Conservation (phyloP, 352 stramenopile species). For the Globisporangium cylindrosporum region DNA sequence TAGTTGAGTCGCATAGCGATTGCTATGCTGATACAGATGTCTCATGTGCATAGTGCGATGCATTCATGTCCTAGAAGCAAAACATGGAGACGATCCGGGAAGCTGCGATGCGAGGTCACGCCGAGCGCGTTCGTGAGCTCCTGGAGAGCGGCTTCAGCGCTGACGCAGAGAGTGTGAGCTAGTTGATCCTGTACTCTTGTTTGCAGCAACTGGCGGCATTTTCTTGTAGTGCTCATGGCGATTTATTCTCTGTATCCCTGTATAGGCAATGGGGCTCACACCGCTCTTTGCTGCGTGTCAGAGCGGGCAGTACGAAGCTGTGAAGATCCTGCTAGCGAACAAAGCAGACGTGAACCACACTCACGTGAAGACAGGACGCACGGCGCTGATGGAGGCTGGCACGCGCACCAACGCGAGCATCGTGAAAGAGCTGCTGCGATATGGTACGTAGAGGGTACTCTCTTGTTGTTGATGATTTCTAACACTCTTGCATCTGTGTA, state of each 20-base stretch:
- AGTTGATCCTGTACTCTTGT: background rate
- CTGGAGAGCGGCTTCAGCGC: constrained; percentile 49
- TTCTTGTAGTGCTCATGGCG: background rate
- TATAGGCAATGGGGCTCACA: constrained; percentile 66
- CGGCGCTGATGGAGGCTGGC: constrained; percentile 62
- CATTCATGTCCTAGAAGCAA: constrained; percentile 35
- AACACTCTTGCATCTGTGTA: background rate
- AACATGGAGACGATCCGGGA: constrained; percentile 69
- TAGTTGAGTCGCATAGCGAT: background rate
- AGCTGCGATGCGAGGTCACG: constrained; percentile 55
- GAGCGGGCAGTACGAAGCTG: constrained; percentile 41
- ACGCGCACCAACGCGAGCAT: constrained; percentile 32
- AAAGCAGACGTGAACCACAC: constrained; percentile 49
- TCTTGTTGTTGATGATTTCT: background rate
- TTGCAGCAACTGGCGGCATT: background rate
- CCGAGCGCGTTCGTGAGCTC: constrained; percentile 42
- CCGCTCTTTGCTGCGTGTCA: constrained; percentile 56
- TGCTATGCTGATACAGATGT: background rate
- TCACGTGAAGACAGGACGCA: constrained; percentile 53
- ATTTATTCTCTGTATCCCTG: background rate
- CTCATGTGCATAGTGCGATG: background rate
- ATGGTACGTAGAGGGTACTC: constrained; percentile 27
- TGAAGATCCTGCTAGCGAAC: constrained; percentile 40
- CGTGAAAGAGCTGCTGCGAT: constrained; percentile 55
- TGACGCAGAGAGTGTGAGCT: constrained; percentile 52